phyloP scores from a whole-genome alignment of 768 basidiomycete genomes.

The Bullera alba region DNA sequence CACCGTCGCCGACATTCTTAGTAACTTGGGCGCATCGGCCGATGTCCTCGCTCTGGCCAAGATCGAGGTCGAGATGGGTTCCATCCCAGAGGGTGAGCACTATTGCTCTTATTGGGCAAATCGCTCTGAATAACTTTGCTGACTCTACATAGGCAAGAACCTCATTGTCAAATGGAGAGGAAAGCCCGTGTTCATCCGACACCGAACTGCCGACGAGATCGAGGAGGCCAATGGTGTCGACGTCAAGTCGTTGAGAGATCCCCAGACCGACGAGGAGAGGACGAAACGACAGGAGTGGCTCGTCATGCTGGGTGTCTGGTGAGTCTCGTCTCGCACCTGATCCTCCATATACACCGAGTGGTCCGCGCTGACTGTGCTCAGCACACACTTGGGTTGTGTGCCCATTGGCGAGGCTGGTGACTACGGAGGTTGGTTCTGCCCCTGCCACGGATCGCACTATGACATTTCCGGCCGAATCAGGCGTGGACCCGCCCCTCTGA shows the following conservation, averaged over 20 bases:
- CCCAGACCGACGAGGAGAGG: conserved; percentile 79
- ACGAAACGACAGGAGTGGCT: conserved; percentile 92
- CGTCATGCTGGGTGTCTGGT: conserved; percentile 50
- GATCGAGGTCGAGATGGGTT: conserved; percentile 83
- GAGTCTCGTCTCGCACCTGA: neutral
- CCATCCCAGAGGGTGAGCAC: conserved; percentile 80
- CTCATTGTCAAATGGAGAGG: conserved; percentile 76
- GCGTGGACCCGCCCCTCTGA: conserved; percentile 94
- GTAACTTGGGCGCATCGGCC: conserved; percentile 93
- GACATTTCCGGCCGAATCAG: conserved; percentile 95
- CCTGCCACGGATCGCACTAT: conserved; percentile 92
- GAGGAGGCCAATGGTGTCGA: conserved; percentile 78
- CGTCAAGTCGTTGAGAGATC: conserved; percentile 85
- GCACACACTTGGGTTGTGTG: conserved; percentile 95
- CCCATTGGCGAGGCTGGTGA: conserved; percentile 97
- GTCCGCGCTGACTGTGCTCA: neutral
- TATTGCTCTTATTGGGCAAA: neutral
- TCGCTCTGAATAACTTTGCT: neutral
- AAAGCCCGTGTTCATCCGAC: conserved; percentile 98
- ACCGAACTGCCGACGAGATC: conserved; percentile 84
- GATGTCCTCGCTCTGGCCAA: conserved; percentile 97
- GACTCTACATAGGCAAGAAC: conserved; percentile 36
- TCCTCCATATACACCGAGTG: conserved; percentile 66
- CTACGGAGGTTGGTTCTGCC: conserved; percentile 99
- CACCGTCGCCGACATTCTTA: conserved; percentile 83